Base-by-base conservation (phyloP, 805 yeast species). In the Saturnispora zaruensis region DNA sequence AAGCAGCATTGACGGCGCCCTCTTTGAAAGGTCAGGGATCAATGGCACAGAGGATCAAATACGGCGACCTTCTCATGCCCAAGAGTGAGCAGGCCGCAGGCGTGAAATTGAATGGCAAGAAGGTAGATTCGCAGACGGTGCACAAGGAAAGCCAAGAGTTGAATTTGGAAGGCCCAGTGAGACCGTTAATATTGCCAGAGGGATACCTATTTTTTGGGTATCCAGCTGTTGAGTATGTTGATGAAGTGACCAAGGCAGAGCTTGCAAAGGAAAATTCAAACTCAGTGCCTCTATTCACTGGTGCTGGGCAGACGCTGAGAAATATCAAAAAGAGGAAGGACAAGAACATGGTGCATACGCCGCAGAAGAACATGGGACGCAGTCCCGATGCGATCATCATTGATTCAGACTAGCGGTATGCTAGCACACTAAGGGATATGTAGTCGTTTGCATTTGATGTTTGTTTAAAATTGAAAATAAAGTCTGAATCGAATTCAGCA, bases 201-300 rank as follows among this genome's bases (percentile, higher is more conserved):
- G 96, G 95, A 23, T 91, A 88, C 65, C 71, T 93, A 13, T 93
- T 93, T 62, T 90, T 93, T 64, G 99, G 99, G 0, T 93, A 82
- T 63, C 97, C 98, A 0, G 77, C 84, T 5, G 71, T 73, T 18
- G 76, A 77, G 3, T 75, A 74, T 24, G 69, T 65, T 24, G 69
- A 60, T 6, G 76, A 67, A 21, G 67, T 66, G 5, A 69, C 61
- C 1, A 70, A 65, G 6, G 59, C 55, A 7, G 62, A 61, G 28
- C 21, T 14, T 13, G 25, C 23, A 4, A 20, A 43, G 37, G 45
- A 20, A 26, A 9, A 30, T 36, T 18, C 36, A 28, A 24, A 26
- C 7, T 41, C 43, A 8, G 44, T 40, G 25, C 55, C 53, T 11
- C 60, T 62, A 49, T 87, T 78, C 61, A 54, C 54, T 1, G 96